Evolutionary conservation across 176 grass and related monocot genomes (phyloP), one percentile per base, ranked within the genome.

Genomic region (Raddia guianensis): DNA sequence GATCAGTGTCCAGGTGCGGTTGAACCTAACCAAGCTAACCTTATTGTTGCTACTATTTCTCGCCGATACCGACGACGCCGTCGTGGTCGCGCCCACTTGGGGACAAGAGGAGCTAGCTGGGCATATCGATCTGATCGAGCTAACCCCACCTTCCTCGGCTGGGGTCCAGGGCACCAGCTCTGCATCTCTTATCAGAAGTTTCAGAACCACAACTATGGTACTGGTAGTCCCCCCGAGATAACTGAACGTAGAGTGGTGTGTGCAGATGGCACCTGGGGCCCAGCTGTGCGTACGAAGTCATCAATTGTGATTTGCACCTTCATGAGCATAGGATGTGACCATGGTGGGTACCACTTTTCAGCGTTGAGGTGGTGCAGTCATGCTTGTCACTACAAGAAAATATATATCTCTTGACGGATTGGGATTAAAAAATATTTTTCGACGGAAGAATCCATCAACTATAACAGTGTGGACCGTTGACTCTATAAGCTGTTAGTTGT

Each of bases 11-110:
- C 76, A 59, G 72, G 49, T 60, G 52, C 32, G 10, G 90, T 43
- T 80, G 59, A 86, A 89, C 86, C 83, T 44, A 83, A 82, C 55
- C 63, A 64, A 40, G 82, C 83, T 76, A 71, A 69, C 71, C 57
- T 70, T 81, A 75, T 70, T 81, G 70, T 73, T 57, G 68, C 80
- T 47, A 51, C 69, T 71, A 50, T 48, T 35, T 53, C 49, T 47
- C 34, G 49, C 16, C 18, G 73, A 42, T 16, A n/a, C 7, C 50
- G 33, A 50, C 50, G 86, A 7, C 34, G 8, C 50, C 13, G 45
- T 74, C 59, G 52, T 21, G 9, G 74, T 78, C 68, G 66, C 11
- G 54, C 57, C 65, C 64, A 42, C 56, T 54, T 37, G 47, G 76
- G 37, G 76, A 76, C 80, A 83, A 72, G 62, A 82, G 57, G 1